These are phyloP conservation scores for Puccinia novopanici DNA, from an alignment of 1,284 basidiomycete species.

Conservation along the genomic window DNA sequence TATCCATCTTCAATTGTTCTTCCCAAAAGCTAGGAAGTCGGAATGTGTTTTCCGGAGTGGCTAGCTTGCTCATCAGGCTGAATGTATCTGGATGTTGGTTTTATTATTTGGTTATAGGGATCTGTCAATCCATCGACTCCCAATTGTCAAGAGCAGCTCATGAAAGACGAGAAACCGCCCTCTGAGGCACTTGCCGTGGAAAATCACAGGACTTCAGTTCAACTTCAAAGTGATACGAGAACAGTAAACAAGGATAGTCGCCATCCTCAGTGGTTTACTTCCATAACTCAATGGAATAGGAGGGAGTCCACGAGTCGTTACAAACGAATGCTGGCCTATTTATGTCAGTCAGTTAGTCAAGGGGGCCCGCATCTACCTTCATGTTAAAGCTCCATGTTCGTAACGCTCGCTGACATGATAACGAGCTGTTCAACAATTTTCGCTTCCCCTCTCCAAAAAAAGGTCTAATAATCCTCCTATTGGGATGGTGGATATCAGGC, in stretches of 20 bases:
- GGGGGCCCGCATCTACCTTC: no score
- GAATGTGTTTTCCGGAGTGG: not conserved
- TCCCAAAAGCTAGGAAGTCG: not conserved
- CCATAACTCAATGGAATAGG: slow-evolving; percentile 13
- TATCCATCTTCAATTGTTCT: not conserved
- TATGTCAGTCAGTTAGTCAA: slow-evolving; percentile 1
- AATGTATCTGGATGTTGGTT: not conserved
- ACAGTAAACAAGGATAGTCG: not conserved
- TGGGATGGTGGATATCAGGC: slow-evolving; percentile 41
- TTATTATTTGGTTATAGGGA: not conserved
- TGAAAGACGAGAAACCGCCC: not conserved
- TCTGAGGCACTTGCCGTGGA: not conserved
- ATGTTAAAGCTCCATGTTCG: no score
- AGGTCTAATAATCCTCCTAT: slow-evolving; percentile 25
- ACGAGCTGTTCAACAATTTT: no score
- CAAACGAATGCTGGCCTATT: slow-evolving; percentile 15
- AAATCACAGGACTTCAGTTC: slow-evolving; percentile 3
- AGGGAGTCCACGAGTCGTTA: slow-evolving; percentile 1
- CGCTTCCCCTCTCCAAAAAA: not conserved
- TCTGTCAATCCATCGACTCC: not conserved
- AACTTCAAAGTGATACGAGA: not conserved
- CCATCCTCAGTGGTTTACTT: slow-evolving; percentile 5
- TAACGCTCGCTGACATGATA: no score
- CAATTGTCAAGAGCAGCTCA: slow-evolving; percentile 10
- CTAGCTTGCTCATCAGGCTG: not conserved